Evolutionary conservation across 2,329 filamentous ascomycete genomes (phyloP).

Genomic region (Aschersonia sp.): DNA sequence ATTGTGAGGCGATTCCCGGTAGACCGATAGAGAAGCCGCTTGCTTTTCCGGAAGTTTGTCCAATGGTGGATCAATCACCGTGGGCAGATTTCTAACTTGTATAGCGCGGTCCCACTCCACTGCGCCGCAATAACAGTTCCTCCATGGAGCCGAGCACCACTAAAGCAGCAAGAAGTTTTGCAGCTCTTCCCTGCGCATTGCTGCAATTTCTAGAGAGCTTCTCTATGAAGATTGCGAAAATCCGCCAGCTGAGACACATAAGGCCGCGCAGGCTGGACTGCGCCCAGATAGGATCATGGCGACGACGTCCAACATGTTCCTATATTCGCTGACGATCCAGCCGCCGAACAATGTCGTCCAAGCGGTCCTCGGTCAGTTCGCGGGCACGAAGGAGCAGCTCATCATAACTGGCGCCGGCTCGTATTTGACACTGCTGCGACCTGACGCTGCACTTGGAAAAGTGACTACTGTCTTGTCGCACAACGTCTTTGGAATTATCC

Average conservation of each 20-base stretch:
- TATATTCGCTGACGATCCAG: constrained; percentile 95
- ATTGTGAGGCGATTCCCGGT: constrained; percentile 9
- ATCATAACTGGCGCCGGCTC: constrained; percentile 90
- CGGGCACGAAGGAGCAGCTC: constrained; percentile 92
- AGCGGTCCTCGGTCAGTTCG: constrained; percentile 88
- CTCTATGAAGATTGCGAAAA: neutral
- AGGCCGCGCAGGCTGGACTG: constrained; percentile 36
- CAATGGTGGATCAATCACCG: no score
- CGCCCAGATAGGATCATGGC: constrained; percentile 56
- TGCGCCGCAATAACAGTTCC: constrained; percentile 21
- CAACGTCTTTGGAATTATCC: constrained; percentile 91
- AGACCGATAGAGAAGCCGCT: neutral
- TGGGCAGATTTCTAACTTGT: no score
- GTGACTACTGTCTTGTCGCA: constrained; percentile 77
- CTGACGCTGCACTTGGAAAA: constrained; percentile 74
- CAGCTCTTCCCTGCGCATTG: neutral
- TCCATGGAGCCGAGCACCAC: constrained; percentile 12
- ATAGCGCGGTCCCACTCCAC: no score
- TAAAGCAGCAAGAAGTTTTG: constrained; percentile 15
- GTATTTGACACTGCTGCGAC: constrained; percentile 72
- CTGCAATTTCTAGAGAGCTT: no score
- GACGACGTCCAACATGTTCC: constrained; percentile 95
- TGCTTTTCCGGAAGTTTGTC: no score
- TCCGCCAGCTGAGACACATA: neutral
- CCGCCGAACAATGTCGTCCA: constrained; percentile 79